Evolutionary conservation across 108 stramenopile genomes (phyloP).

Genomic region (Skeletonema marinoi): DNA sequence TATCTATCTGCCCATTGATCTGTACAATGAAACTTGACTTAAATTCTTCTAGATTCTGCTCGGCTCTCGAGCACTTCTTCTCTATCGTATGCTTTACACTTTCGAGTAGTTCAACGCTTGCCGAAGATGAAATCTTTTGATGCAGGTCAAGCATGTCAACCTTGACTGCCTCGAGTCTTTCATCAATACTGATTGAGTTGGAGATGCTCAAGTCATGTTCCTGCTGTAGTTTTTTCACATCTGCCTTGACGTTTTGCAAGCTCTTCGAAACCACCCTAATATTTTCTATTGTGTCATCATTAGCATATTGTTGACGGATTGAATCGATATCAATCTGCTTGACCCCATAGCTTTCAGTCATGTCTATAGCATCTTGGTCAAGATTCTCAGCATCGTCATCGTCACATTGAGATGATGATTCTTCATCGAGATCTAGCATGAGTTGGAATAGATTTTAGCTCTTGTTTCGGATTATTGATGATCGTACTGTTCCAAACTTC

Average conservation of each 20-base stretch:
- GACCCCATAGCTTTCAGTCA: background rate
- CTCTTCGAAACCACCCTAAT: background rate
- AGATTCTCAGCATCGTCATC: background rate
- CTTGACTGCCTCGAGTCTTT: constrained; percentile 21
- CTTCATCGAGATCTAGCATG: no score
- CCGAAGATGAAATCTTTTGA: constrained; percentile 29
- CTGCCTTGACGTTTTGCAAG: constrained; percentile 16
- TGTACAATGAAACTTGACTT: constrained; percentile 23
- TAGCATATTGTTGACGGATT: background rate
- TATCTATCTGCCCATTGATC: constrained; percentile 27
- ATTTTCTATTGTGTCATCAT: background rate
- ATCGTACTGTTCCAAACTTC: no score
- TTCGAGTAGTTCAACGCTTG: constrained; percentile 24
- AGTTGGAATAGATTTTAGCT: no score
- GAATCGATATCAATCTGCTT: background rate
- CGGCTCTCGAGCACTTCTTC: constrained; percentile 9
- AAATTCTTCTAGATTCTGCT: constrained; percentile 19
- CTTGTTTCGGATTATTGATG: no score
- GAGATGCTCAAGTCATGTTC: constrained; percentile 20
- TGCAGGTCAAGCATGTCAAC: constrained; percentile 28
- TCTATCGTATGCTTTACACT: constrained; percentile 19
- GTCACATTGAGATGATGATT: background rate
- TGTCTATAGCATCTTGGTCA: background rate
- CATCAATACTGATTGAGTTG: constrained; percentile 31
- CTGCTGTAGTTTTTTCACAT: constrained; percentile 22